phyloP scores from a whole-genome alignment of 108 stramenopile species.

The Craspedostauros australis region DNA sequence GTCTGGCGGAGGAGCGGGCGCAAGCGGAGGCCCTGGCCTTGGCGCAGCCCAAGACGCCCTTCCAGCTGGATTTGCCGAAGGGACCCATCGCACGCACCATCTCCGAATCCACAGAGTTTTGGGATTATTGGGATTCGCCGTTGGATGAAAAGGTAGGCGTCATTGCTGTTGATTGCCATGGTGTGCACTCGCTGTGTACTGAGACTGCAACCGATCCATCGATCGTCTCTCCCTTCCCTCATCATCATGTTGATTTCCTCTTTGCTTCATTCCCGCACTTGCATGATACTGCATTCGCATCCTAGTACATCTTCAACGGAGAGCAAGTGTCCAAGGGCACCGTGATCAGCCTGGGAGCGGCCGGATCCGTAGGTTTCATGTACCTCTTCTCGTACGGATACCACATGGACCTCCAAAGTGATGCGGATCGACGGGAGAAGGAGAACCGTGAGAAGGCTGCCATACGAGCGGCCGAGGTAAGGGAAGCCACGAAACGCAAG shows the following conservation, averaged over 20 bases:
- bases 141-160: background rate
- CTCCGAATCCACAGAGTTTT: constrained; percentile 5
- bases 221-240: background rate
- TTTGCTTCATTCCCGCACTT: background rate
- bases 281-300: background rate
- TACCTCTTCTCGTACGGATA: constrained; percentile 5
- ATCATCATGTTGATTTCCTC: background rate
- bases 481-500: background rate
- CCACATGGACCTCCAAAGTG: constrained; percentile 1
- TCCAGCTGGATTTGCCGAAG: background rate
- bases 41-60: too few species aligned
- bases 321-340: constrained; percentile 1
- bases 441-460: too few species aligned
- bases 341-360: background rate
- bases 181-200: background rate
- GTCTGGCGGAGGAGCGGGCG: background rate
- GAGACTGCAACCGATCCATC: too few species aligned
- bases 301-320: background rate
- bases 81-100: constrained; percentile 5
- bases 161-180: background rate
- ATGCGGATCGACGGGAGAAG: too few species aligned
- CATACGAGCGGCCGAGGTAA: too few species aligned
- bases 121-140: constrained; percentile 5
- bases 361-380: background rate
- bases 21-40: background rate